phyloP scores from a whole-genome alignment of 108 stramenopile species.

The Skeletonema tropicum region DNA sequence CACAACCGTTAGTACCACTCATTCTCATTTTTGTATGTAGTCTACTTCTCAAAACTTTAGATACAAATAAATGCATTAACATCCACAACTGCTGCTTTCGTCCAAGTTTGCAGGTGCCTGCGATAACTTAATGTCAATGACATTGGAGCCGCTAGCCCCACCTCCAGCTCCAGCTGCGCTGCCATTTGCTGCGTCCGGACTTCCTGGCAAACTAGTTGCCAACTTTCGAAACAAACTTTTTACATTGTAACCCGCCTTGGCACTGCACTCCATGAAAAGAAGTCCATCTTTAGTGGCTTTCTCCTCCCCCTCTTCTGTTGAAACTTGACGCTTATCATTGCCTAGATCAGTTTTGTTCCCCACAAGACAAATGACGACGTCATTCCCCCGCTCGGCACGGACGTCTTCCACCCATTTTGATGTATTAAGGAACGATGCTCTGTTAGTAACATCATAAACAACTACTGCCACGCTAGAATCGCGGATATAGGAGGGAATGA shows the following conservation, averaged over 20 bases:
- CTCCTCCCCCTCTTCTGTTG: constrained; percentile 97
- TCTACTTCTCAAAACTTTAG: not conserved
- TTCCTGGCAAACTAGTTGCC: constrained; percentile 95
- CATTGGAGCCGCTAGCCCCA: constrained; percentile 65
- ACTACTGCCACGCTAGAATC: constrained; percentile 98
- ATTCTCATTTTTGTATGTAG: not conserved
- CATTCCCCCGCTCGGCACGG: constrained; percentile 95
- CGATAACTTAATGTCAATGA: constrained; percentile 95
- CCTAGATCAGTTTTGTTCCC: constrained; percentile 99
- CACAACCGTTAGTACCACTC: not conserved
- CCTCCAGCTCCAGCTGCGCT: constrained; percentile 35
- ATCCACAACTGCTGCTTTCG: constrained; percentile 85
- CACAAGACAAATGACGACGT: constrained; percentile 98
- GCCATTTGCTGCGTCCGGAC: constrained; percentile 69
- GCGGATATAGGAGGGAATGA: constrained; percentile 99
- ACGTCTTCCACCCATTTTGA: constrained; percentile 99
- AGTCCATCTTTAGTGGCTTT: constrained; percentile 92
- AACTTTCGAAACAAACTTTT: constrained; percentile 97
- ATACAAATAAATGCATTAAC: constrained; percentile 41
- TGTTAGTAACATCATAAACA: constrained; percentile 98
- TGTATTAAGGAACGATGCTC: constrained; percentile 96
- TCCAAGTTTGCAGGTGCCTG: constrained; percentile 90
- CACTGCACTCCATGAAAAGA: constrained; percentile 98
- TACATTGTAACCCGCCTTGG: constrained; percentile 98
- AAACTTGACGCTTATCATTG: constrained; percentile 95